Evolutionary conservation across 2,329 filamentous ascomycete genomes (phyloP).

Genomic region (Monosporascus sp.): DNA sequence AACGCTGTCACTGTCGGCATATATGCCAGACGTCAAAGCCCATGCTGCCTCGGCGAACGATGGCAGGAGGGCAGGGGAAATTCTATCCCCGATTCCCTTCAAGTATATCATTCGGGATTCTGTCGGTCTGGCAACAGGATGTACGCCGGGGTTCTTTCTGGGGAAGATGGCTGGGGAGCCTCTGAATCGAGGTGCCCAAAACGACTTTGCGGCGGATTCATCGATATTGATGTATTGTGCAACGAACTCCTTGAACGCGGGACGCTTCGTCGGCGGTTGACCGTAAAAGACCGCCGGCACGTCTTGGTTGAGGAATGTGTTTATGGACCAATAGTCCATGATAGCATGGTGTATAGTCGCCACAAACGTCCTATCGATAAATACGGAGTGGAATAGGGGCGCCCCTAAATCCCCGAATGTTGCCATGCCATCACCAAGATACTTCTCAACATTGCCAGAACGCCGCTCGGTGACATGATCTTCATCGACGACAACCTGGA

Average conservation of each 20-base stretch:
- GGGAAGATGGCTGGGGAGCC: conserved; percentile 8
- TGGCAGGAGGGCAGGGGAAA: conserved; percentile 3
- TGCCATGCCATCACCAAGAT: neutral
- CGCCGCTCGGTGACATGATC: conserved; percentile 1
- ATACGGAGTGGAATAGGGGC: conserved; percentile 1
- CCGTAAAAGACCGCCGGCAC: conserved; percentile 4
- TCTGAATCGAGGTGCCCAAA: conserved; percentile 9
- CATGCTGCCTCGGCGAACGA: conserved; percentile 10
- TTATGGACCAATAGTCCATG: conserved; percentile 1
- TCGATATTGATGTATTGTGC: conserved; percentile 2
- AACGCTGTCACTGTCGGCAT: conserved; percentile 6
- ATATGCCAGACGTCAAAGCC: conserved; percentile 8
- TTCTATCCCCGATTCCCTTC: neutral
- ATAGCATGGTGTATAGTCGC: conserved; percentile 8
- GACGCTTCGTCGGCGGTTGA: neutral
- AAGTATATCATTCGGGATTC: conserved; percentile 1
- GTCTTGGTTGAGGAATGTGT: conserved; percentile 2
- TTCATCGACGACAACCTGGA: conserved; percentile 9
- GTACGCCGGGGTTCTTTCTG: neutral
- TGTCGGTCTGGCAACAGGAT: neutral
- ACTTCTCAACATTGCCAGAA: neutral
- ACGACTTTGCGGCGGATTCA: conserved; percentile 4
- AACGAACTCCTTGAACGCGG: conserved; percentile 7
- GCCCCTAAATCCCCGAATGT: neutral
- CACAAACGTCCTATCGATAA: conserved; percentile 7